Base-by-base conservation (phyloP, 257 asterid species). In the Solanum arcanum region DNA sequence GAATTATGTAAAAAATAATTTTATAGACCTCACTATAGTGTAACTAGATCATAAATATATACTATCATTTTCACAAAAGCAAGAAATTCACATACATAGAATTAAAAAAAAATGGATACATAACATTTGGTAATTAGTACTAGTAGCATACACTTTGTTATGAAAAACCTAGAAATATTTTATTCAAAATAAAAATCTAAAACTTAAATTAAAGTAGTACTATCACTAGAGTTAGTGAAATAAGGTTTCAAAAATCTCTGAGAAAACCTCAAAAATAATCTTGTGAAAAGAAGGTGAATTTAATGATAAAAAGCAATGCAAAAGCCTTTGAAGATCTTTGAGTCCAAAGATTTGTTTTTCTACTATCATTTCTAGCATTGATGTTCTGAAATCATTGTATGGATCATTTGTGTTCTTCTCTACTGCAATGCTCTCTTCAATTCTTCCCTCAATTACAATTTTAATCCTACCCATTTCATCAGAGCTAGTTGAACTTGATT, bases 361-460 rank as follows among this genome's bases (percentile, higher is more conserved):
- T 68, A 93, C 78, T 41, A 95, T 94, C 98, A 95, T 95, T 89
- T 95, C 98, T 93, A 94, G 91, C 95, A 94, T 95, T 72, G 98
- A 95, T 82, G 87, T 92, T 88, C 95, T 94, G 88, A 95, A 95
- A 81, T 95, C 98, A 10, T 91, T 81, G 27, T 87, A 69, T 0
- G 98, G 98, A 82, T 95, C 98, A 16, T 78, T 86, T 86, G 98
- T 86, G 18, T 89, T 89, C 92, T 92, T 95, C 95, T 93, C 96
- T 86, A 93, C 95, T 49, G 97, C 96, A 35, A 85, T 84, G 72
- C 94, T 89, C 78, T 88, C 95, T 68, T 66, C 94, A 47, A 89
- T 66, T 90, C 89, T 29, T 25, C 59, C 89, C 29, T 86, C 81
- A 74, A 84, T 39, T 29, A 39, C 52, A 83, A 41, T 6, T 37